phyloP scores from a whole-genome alignment of 2,329 filamentous ascomycete genomes.

The Aschersonia sp. region DNA sequence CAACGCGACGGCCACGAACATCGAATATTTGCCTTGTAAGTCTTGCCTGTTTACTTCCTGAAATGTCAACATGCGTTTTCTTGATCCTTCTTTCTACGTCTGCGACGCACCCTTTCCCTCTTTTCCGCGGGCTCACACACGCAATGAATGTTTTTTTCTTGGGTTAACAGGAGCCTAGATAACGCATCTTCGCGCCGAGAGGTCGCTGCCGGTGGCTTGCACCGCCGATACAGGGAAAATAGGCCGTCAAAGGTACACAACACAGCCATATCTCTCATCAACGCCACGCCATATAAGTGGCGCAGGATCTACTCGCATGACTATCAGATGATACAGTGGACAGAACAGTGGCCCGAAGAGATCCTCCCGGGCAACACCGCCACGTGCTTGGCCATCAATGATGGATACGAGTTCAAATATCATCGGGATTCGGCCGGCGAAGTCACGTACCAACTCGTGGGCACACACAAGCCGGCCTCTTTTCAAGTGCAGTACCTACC shows the following conservation, averaged over 20 bases:
- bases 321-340: constrained; percentile 10
- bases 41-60: too few species aligned
- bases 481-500: constrained; percentile 12
- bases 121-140: too few species aligned
- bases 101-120: too few species aligned
- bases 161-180: too few species aligned
- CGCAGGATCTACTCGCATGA: constrained; percentile 6
- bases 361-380: constrained; percentile 11
- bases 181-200: too few species aligned
- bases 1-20: too few species aligned
- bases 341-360: constrained; percentile 9
- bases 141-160: too few species aligned
- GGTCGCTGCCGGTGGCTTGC: too few species aligned
- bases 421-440: constrained; percentile 12
- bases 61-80: too few species aligned
- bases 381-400: too few species aligned
- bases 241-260: not conserved
- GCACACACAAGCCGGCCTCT: constrained; percentile 11
- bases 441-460: constrained; percentile 14
- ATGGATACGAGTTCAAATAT: not conserved
- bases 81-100: too few species aligned
- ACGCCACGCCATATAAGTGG: constrained; percentile 19
- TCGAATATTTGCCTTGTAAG: too few species aligned
- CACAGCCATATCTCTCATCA: constrained; percentile 14
- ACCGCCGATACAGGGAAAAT: not conserved